Evolutionary conservation across 1,139 yeast species (phyloP), one percentile per base, ranked within the genome.

Genomic region (Trichomonascaceae sp.): DNA sequence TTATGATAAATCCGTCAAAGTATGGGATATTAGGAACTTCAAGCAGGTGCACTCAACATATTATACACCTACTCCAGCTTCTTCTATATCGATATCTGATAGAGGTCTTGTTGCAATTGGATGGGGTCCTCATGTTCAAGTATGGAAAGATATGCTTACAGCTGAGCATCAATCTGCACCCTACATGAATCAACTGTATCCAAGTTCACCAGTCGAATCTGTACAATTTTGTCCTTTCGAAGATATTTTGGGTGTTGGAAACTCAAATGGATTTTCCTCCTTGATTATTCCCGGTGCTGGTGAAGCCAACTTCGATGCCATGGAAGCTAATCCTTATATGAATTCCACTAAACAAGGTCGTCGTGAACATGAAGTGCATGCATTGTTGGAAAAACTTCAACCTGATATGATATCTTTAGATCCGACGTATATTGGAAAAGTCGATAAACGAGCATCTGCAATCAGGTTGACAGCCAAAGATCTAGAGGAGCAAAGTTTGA

Each of bases 291-390:
- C 99, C 43, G 99, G 99, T 43, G 77, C 98, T 51, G 99, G 99
- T 75, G 99, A 95, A 73, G 97, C 99, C 58, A 95, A 95, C 73
- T 91, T 81, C 68, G 99, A 95, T 75, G 91, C 99, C 1, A 74
- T 90, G 66, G 99, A 95, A 71, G 73, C 85, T 64, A 95, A 95
- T 71, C 99, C 99, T 58, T 95, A 79, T 73, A 96, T 89, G 72
- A 81, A 95, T 20, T 84, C 90, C 50, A 68, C 75, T 7, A 66
- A 69, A 51, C 86, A 88, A 69, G 97, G 91, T 72, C 85, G 99
- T 76, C 96, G 93, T 71, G 95, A 93, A 74, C 80, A 81, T 55
- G 99, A 95, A 75, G 96, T 95, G 47, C 82, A 95, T 67, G 74
- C 85, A 1, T 78, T 95, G 68, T 73, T 95, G 70, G 88, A 93